phyloP scores from a whole-genome alignment of 257 asterid species.

The Gardenia jasminoides region DNA sequence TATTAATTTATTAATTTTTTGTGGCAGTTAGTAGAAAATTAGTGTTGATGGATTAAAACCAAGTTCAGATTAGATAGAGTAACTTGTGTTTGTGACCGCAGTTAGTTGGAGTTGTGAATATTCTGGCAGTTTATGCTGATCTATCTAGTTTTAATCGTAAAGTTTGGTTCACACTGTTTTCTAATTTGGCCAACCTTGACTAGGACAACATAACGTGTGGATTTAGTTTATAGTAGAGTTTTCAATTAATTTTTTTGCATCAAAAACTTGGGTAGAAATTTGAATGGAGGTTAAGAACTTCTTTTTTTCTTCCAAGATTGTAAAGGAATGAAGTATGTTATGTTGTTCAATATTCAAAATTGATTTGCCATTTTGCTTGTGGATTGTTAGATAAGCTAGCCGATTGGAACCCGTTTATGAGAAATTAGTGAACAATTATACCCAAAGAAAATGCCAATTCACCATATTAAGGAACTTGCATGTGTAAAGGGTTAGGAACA shows the following conservation, averaged over 20 bases:
- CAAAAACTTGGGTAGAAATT: not conserved
- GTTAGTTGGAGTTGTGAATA: conserved; percentile 5
- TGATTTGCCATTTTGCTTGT: too few species aligned
- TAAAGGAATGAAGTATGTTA: not conserved
- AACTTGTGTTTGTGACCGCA: conserved; percentile 4
- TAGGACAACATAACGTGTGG: not conserved
- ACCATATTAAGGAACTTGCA: too few species aligned
- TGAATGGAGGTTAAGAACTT: not conserved
- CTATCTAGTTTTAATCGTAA: conserved; percentile 3
- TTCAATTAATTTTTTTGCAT: not conserved
- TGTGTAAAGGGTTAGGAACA: too few species aligned
- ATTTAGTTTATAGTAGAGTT: not conserved
- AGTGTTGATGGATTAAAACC: conserved; percentile 23
- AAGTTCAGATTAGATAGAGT: conserved; percentile 36
- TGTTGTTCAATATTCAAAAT: not conserved
- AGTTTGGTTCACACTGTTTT: conserved; percentile 1
- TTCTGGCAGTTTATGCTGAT: not conserved
- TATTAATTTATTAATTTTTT: too few species aligned
- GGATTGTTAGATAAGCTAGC: too few species aligned
- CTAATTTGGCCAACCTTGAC: not conserved
- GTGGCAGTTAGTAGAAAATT: not conserved
- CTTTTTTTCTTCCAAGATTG: too few species aligned
- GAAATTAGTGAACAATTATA: too few species aligned
- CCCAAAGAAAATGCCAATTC: too few species aligned
- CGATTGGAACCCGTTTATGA: too few species aligned